Evolutionary conservation across 352 stramenopile genomes (phyloP), one percentile per base, ranked within the genome.

Genomic region (Phytophthora tubulina): DNA sequence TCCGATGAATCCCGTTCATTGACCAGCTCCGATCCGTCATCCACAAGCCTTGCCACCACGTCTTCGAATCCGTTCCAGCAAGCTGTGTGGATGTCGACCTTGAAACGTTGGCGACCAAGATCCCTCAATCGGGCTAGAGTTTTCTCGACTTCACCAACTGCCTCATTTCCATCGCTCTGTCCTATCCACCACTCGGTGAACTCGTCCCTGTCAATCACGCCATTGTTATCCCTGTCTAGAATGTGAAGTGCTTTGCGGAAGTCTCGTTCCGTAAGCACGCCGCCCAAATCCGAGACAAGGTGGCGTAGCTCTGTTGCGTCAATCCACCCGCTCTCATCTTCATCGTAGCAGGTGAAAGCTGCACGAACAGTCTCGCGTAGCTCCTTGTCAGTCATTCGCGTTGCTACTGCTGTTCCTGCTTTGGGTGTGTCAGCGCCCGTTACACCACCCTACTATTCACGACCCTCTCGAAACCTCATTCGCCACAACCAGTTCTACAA

Each of bases 11-110:
- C 85, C 11, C 59, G 70, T 6, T 75, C 69, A n/a, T 85, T 76
- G 3, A 70, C 65, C 1, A 89, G 61, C n/a, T 91, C 80, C 2
- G 54, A 62, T 17, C 86, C 72, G 8, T 69, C 61, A 30, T 86
- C 51, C 6, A 90, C 45, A 31, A 92, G 68, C 6, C 78, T 70
- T n/a, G 46, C 32, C 2, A 94, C 76, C 6, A 84, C 81, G 10
- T 86, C 84, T 7, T 53, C 32, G 11, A 69, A 73, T 6, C 84
- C 84, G 2, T 68, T 74, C 86, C 86, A 94, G 21, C 78, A 80
- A 11, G 86, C 86, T 4, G 78, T 79, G 67, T 92, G 76, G 38
- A 94, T 81, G 44, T 94, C 83, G n/a, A 94, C 80, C 17, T 66
- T 80, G 54, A 92, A 94, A 13, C 84, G 76, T 56, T 81, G 63